A percentile compares a stretch with the other conserved stretches of the same genome.
Conservation (phyloP, 805 yeast genomes). For the fission yeast (Schizosaccharomyces pombe) region DNA sequence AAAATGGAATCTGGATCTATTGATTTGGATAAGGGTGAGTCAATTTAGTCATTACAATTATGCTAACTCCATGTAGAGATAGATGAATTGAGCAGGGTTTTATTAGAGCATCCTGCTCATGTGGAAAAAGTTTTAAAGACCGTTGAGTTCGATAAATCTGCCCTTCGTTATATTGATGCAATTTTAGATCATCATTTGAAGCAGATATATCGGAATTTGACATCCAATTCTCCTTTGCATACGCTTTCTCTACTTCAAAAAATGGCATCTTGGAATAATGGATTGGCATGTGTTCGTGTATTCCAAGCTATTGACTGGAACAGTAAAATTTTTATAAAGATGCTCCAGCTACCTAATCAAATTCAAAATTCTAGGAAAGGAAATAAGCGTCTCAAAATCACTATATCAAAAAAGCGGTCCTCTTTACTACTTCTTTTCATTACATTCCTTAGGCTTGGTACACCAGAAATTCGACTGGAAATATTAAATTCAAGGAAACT, state of each 20-base stretch:
- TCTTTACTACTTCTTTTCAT: background rate
- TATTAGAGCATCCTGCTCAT: conserved; percentile 1
- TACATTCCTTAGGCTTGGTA: background rate
- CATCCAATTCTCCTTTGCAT: conserved; percentile 38
- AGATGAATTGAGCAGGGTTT: background rate
- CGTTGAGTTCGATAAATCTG: background rate
- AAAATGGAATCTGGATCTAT: background rate
- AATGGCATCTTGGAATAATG: conserved; percentile 27
- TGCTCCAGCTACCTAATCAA: conserved; percentile 28
- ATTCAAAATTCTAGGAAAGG: conserved; percentile 13
- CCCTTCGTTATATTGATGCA: background rate
- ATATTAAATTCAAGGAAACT: background rate
- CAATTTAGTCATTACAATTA: background rate
- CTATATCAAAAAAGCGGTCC: background rate
- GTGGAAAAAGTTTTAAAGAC: background rate
- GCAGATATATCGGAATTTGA: conserved; percentile 43
- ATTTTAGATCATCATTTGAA: conserved; percentile 35
- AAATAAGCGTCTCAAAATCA: conserved; percentile 12
- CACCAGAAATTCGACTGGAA: background rate
- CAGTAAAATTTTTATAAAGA: conserved; percentile 34
- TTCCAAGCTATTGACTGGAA: conserved; percentile 45
- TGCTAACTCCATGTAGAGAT: background rate
- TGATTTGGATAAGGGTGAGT: background rate
- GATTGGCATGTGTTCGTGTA: conserved; percentile 32
- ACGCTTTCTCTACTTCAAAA: conserved; percentile 32